phyloP scores from a whole-genome alignment of 352 stramenopile species.

The Pythium vanterpoolii region DNA sequence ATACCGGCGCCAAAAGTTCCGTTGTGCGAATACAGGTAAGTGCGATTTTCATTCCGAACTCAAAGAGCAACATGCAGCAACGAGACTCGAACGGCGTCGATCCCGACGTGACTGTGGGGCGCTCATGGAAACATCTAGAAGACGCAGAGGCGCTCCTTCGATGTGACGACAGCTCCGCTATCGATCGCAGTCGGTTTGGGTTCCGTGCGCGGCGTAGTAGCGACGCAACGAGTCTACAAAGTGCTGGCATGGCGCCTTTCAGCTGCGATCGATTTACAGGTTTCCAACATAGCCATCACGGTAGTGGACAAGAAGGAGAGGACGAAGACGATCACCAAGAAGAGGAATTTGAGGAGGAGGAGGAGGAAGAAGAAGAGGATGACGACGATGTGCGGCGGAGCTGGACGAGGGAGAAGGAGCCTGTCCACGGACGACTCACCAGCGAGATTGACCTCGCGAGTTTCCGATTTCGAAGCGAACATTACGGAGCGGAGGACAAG shows the following conservation, averaged over 20 bases:
- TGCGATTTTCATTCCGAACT: background rate
- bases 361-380: slow-evolving; percentile 27
- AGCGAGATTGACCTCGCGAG: slow-evolving; percentile 1
- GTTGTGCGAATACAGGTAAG: background rate
- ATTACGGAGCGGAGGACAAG: background rate
- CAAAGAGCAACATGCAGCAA: slow-evolving; percentile 1
- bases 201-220: slow-evolving; percentile 15
- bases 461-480: slow-evolving; percentile 7
- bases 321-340: background rate
- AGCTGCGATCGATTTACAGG: background rate
- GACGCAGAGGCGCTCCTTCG: background rate
- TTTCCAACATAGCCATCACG: slow-evolving; percentile 8
- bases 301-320: background rate
- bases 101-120: background rate
- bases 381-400: slow-evolving; percentile 25
- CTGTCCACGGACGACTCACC: background rate
- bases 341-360: slow-evolving; percentile 11
- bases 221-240: slow-evolving; percentile 11
- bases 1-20: slow-evolving; percentile 6
- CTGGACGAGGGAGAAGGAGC: slow-evolving; percentile 25
- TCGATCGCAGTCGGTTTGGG: slow-evolving; percentile 14
- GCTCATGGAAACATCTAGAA: background rate
- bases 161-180: background rate
- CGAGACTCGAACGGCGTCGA: background rate
- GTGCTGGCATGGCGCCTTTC: background rate